These are phyloP conservation scores for Triglochin maritima DNA, from an alignment of 106 monocot species.

Conservation along the genomic window DNA sequence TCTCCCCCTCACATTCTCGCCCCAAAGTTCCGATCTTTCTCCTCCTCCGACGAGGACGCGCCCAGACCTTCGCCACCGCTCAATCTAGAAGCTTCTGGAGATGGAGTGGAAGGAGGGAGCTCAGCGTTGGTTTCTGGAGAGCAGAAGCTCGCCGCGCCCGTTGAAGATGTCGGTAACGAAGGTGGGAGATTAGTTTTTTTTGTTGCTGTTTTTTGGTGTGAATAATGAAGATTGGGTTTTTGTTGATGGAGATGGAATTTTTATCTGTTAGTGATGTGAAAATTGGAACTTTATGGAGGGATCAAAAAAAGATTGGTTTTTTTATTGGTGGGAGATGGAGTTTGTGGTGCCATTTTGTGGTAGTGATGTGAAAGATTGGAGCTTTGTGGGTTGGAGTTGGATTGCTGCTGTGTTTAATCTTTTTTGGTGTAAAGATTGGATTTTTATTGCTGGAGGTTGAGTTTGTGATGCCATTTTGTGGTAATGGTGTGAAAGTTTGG, in stretches of 20 bases:
- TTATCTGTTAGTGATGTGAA: not conserved
- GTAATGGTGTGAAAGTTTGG: too few relatives aligned
- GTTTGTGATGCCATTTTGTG: too few relatives aligned
- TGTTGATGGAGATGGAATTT: too few relatives aligned
- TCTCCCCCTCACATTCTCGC: not conserved
- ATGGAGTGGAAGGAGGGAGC: not conserved
- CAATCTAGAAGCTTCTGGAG: not conserved
- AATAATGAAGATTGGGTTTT: not conserved
- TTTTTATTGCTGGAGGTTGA: too few relatives aligned
- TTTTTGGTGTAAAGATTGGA: too few relatives aligned
- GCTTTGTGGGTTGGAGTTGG: too few relatives aligned
- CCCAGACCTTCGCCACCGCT: not conserved
- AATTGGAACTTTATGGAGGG: too few relatives aligned
- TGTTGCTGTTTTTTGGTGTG: not conserved
- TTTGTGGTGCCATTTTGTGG: too few relatives aligned
- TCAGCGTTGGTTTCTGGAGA: not conserved
- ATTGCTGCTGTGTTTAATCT: too few relatives aligned
- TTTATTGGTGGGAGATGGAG: too few relatives aligned
- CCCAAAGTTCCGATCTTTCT: conserved; percentile 12
- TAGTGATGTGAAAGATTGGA: too few relatives aligned
- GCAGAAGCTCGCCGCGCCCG: not conserved
- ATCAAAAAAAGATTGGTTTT: too few relatives aligned
- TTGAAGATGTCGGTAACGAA: conserved; percentile 19
- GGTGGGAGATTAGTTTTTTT: not conserved
- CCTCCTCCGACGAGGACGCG: conserved; percentile 4